These are phyloP conservation scores for Tuber calosporum DNA, from an alignment of 495 filamentous ascomycete genomes.

Conservation along the genomic window DNA sequence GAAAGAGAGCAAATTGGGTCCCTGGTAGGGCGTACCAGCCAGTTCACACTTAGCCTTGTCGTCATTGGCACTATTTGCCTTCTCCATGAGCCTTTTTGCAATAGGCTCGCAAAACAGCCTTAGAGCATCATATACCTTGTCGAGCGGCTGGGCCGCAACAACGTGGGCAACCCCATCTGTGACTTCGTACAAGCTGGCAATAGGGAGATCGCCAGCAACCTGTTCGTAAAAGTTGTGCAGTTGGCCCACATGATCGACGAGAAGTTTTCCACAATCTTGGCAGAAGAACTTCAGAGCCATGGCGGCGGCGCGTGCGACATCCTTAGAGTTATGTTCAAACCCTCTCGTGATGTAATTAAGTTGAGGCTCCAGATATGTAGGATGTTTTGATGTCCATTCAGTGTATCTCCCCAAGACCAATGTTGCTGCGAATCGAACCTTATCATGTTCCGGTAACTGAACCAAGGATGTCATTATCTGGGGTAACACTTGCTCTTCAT, in stretches of 20 bases:
- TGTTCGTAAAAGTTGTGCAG: conserved; percentile 87
- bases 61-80: conserved; percentile 76
- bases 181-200: conserved; percentile 83
- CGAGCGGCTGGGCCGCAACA: conserved; percentile 72
- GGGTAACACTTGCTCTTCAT: conserved; percentile 76
- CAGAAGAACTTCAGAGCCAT: conserved; percentile 96
- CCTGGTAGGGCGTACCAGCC: conserved; percentile 54
- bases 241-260: conserved; percentile 69
- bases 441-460: conserved; percentile 91
- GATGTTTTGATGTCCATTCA: conserved; percentile 92
- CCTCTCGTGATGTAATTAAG: conserved; percentile 89
- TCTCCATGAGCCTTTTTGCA: conserved; percentile 72
- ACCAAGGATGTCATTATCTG: conserved; percentile 87
- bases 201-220: conserved; percentile 74
- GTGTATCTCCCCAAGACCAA: conserved; percentile 96
- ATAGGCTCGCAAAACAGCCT: conserved; percentile 94
- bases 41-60: conserved; percentile 72
- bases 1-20: conserved; percentile 13
- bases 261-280: conserved; percentile 78
- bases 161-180: conserved; percentile 91
- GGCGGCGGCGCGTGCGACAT: conserved; percentile 83
- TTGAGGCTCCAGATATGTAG: conserved; percentile 81
- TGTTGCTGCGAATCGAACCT: conserved; percentile 90
- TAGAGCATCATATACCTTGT: conserved; percentile 70
- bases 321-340: conserved; percentile 74